Evolutionary conservation across 2,329 filamentous ascomycete genomes (phyloP).

Genomic region (Phyllosticta citriasiana): DNA sequence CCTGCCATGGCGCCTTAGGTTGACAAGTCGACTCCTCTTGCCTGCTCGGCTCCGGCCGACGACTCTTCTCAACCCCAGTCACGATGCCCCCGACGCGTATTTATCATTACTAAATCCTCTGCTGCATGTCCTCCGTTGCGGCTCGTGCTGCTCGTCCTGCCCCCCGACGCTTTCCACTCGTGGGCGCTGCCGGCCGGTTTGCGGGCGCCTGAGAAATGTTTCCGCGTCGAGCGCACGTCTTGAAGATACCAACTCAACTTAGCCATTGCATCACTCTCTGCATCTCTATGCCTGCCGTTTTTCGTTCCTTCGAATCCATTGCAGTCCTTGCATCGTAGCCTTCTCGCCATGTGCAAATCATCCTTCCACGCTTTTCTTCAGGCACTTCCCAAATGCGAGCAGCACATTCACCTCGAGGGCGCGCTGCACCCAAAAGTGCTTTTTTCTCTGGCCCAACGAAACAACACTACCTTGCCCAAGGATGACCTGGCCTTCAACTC

Average conservation of each 20-base stretch:
- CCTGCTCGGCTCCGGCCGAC: conserved; percentile 6
- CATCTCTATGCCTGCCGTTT: background rate
- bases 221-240: background rate
- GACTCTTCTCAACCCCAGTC: background rate
- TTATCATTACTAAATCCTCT: background rate
- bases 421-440: conserved; percentile 60
- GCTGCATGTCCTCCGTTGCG: background rate
- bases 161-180: background rate
- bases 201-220: conserved; percentile 2
- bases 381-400: conserved; percentile 68
- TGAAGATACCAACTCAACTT: background rate
- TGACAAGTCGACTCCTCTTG: background rate
- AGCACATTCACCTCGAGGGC: conserved; percentile 73
- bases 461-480: conserved; percentile 49
- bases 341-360: conserved; percentile 43
- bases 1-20: background rate
- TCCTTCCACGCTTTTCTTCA: conserved; percentile 50
- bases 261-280: background rate
- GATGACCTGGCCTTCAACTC: conserved; percentile 55
- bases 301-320: background rate
- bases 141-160: background rate
- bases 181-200: background rate
- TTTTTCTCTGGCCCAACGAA: conserved; percentile 57
- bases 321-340: background rate
- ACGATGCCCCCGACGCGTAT: too few relatives aligned